Conservation (phyloP, 805 yeast species). For the Yarrowia sp. region DNA sequence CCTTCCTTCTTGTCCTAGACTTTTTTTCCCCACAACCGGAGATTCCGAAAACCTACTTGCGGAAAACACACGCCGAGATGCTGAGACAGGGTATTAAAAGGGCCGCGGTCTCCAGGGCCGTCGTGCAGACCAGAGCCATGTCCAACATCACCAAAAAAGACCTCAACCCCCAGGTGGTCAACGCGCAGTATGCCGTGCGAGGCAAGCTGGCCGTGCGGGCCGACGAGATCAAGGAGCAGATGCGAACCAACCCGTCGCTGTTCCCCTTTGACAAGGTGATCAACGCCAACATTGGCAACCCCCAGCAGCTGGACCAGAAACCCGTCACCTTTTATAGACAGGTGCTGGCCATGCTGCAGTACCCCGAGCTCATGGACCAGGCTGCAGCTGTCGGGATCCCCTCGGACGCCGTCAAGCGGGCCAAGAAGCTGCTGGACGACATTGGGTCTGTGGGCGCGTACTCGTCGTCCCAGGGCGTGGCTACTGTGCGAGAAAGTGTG, state of each 20-base stretch:
- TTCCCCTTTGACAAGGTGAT: conserved; percentile 81
- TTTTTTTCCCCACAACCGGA: conserved; percentile 4
- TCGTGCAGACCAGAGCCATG: background rate
- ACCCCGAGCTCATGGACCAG: conserved; percentile 69
- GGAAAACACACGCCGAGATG: background rate
- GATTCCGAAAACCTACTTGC: conserved; percentile 2
- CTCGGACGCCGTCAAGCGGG: conserved; percentile 75
- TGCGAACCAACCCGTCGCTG: conserved; percentile 62
- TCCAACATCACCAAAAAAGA: conserved; percentile 49
- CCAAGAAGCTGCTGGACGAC: conserved; percentile 62
- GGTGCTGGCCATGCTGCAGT: conserved; percentile 83
- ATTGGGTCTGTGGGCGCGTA: conserved; percentile 93
- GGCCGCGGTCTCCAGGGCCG: too few relatives aligned
- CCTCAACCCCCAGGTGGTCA: conserved; percentile 74
- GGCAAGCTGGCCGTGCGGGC: conserved; percentile 95
- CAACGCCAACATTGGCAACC: conserved; percentile 95
- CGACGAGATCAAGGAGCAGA: conserved; percentile 72
- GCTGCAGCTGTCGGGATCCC: conserved; percentile 54
- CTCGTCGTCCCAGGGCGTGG: conserved; percentile 90
- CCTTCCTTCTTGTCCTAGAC: background rate
- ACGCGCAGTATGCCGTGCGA: conserved; percentile 95
- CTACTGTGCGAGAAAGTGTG: conserved; percentile 72
- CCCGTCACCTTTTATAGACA: conserved; percentile 97
- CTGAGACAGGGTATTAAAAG: conserved; percentile 33
- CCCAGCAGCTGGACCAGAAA: conserved; percentile 93